Conservation (phyloP, 2,329 filamentous ascomycete genomes). For the Arthrobotrys entomopaga region DNA sequence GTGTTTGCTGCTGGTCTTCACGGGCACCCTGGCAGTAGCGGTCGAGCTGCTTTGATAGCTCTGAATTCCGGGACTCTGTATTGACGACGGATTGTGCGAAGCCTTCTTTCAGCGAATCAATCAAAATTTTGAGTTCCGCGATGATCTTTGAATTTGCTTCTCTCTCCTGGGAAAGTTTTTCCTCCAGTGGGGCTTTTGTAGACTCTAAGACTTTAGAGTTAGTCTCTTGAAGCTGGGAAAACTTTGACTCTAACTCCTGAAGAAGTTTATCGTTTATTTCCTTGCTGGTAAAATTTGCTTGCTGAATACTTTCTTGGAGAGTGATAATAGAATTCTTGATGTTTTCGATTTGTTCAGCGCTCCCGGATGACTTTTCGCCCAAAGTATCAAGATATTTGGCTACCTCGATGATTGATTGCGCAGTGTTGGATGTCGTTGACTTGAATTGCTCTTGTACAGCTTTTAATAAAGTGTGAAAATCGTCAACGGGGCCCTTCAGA, state of each 20-base stretch:
- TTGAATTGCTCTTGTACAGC: constrained; percentile 51
- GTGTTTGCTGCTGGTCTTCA: constrained; percentile 49
- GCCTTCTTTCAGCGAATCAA: constrained; percentile 55
- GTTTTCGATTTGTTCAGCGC: constrained; percentile 31
- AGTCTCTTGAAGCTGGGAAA: constrained; percentile 27
- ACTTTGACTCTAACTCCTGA: constrained; percentile 24
- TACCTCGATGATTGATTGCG: constrained; percentile 53
- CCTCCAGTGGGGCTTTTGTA: constrained; percentile 28
- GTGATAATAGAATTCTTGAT: constrained; percentile 29
- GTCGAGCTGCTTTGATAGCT: constrained; percentile 45
- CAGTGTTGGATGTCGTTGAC: constrained; percentile 47
- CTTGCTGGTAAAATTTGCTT: constrained; percentile 17
- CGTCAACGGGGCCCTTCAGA: constrained; percentile 24
- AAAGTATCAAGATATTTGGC: constrained; percentile 49
- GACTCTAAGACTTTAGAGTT: constrained; percentile 30
- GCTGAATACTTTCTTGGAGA: constrained; percentile 34
- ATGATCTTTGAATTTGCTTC: constrained; percentile 46
- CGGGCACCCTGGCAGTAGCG: constrained; percentile 42
- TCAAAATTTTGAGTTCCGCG: constrained; percentile 54
- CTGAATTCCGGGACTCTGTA: constrained; percentile 44
- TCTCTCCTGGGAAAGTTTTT: constrained; percentile 41
- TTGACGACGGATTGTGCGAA: constrained; percentile 51
- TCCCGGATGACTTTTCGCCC: constrained; percentile 40
- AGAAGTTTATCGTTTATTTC: constrained; percentile 29
- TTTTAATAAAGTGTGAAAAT: constrained; percentile 30